phyloP scores from a whole-genome alignment of 768 basidiomycete genomes.

The Mycena albidolilacea region DNA sequence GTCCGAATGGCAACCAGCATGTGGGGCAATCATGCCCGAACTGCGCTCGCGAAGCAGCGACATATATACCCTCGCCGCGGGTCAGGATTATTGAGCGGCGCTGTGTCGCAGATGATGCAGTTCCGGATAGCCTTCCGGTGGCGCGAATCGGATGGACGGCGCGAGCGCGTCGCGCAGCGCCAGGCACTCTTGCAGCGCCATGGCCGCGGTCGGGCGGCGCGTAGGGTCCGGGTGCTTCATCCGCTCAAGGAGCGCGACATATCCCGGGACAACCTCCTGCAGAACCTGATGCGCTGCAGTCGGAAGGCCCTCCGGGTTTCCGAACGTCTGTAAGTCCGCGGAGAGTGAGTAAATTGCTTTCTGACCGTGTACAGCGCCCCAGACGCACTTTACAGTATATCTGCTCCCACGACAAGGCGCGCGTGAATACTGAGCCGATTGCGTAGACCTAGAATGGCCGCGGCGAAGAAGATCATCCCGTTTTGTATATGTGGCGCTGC shows the following conservation, averaged over 20 bases:
- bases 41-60: no score
- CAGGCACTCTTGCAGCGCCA: constrained; percentile 24
- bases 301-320: constrained; percentile 32
- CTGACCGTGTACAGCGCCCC: neutral
- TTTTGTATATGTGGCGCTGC: neutral
- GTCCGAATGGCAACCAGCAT: no score
- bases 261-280: constrained; percentile 24
- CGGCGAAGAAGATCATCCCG: neutral
- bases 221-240: constrained; percentile 36
- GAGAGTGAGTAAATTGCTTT: neutral
- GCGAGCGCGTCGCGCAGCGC: constrained; percentile 17
- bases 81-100: no score
- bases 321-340: constrained; percentile 34
- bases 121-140: constrained; percentile 29
- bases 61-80: no score
- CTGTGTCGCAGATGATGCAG: neutral
- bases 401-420: constrained; percentile 37
- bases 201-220: constrained; percentile 19
- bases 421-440: constrained; percentile 33
- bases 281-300: constrained; percentile 34
- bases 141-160: constrained; percentile 26
- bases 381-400: constrained; percentile 35
- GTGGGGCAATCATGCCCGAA: no score
- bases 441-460: constrained; percentile 28
- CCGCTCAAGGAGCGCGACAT: constrained; percentile 25